A percentile compares a stretch with the other conserved stretches of the same genome.
Conservation (phyloP, 768 basidiomycete species). For the Phaffia tasmanica region DNA sequence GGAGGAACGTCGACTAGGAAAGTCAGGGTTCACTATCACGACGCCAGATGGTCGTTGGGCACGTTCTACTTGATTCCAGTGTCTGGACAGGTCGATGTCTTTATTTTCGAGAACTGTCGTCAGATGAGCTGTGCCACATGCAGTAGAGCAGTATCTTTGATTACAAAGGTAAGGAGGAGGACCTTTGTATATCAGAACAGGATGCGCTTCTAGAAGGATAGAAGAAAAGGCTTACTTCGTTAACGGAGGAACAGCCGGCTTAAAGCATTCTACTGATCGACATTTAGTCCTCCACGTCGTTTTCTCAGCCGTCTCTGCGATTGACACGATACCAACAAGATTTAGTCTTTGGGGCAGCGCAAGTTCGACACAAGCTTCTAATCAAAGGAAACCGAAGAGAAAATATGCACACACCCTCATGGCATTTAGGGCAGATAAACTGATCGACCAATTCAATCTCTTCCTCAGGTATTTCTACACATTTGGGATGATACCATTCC, state of each 20-base stretch:
- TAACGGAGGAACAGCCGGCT: slow-evolving; percentile 17
- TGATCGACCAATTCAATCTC: slow-evolving; percentile 82
- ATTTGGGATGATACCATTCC: slow-evolving; percentile 86
- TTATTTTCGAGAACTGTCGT: slow-evolving; percentile 1
- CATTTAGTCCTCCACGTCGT: slow-evolving; percentile 39
- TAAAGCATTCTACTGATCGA: slow-evolving; percentile 20
- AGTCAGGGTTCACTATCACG: neutral
- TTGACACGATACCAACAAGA: slow-evolving; percentile 28
- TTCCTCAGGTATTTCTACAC: slow-evolving; percentile 67
- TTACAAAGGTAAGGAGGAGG: neutral
- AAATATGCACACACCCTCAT: slow-evolving; percentile 49
- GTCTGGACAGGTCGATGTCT: neutral
- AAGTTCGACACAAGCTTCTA: neutral
- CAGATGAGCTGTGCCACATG: slow-evolving; percentile 17
- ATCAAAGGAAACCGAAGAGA: neutral
- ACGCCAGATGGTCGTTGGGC: slow-evolving; percentile 8
- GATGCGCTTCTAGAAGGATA: neutral
- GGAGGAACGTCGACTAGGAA: neutral
- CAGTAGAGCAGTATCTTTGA: slow-evolving; percentile 17
- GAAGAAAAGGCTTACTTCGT: slow-evolving; percentile 16
- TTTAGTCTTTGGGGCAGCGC: neutral
- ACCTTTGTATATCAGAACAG: neutral
- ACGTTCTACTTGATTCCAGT: neutral
- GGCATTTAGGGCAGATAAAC: slow-evolving; percentile 76
- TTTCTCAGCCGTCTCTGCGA: slow-evolving; percentile 49